These are phyloP conservation scores for Pseudohalonectria lignicola DNA, from an alignment of 2,329 filamentous ascomycete species.

Conservation along the genomic window DNA sequence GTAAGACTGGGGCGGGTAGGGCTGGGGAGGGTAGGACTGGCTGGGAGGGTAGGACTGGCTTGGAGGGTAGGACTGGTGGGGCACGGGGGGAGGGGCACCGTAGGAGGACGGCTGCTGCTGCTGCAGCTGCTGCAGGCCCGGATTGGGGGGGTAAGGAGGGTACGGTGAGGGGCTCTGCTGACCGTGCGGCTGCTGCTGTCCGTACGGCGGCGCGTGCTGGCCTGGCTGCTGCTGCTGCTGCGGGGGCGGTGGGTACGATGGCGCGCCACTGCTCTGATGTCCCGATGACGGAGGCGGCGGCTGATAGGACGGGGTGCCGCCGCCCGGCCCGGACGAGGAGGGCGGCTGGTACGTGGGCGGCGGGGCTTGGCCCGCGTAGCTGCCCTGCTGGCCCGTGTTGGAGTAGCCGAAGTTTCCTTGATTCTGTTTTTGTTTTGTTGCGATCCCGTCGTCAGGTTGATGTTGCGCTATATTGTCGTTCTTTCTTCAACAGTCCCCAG, in stretches of 20 bases:
- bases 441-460: too few relatives aligned
- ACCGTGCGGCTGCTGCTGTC: not conserved
- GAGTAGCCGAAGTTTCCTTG: constrained; percentile 57
- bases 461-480: not conserved
- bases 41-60: constrained; percentile 1
- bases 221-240: not conserved
- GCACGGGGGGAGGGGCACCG: too few relatives aligned
- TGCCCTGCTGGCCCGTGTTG: constrained; percentile 38
- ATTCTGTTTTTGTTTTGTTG: constrained; percentile 23
- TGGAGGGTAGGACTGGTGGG: not conserved
- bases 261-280: constrained; percentile 17
- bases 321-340: constrained; percentile 14
- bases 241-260: constrained; percentile 11
- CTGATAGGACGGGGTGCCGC: constrained; percentile 13
- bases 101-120: too few relatives aligned
- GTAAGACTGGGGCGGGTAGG: too few relatives aligned
- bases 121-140: too few relatives aligned
- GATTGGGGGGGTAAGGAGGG: constrained; percentile 2
- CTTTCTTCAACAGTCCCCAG: not conserved
- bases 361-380: constrained; percentile 53
- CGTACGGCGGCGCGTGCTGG: not conserved
- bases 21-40: constrained; percentile 1
- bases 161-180: constrained; percentile 6
- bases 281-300: constrained; percentile 15
- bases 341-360: constrained; percentile 45